Base-by-base conservation (phyloP, 2,329 filamentous ascomycete genomes). In the Rhexocercosporidium sp. region DNA sequence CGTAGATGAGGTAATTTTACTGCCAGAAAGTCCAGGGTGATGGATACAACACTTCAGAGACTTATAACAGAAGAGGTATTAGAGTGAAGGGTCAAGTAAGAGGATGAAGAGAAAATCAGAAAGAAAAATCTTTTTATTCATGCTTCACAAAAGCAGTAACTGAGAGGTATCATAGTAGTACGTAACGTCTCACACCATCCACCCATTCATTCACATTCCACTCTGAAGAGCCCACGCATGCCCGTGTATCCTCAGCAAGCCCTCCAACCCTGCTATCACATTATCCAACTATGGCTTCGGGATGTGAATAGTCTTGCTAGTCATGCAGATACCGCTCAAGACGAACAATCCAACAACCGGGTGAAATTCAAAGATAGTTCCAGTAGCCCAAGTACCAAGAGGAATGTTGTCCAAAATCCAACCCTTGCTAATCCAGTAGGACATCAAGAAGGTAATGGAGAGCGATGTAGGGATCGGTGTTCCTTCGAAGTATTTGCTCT, bases 401-500 rank as follows among this genome's bases (percentile, higher is more conserved):
- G 96, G 96, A n/a, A 99, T 80, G 66, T 89, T 83, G 27, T 92
- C 89, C 68, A 93, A 84, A 54, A 95, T 85, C 92, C 92, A 95
- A 70, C 91, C 91, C 72, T 93, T 85, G 65, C 86, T 89, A 34
- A 96, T 87, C 91, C 94, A 98, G 81, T 91, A 97, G 34, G 91
- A 92, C 92, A 98, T 97, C 66, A 97, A 75, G 16, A 85, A 88
- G 69, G 93, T 93, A 73, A 97, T 89, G 1, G 86, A 90, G 27
- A 98, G 83, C 27, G 92, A 94, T 3, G 94, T 98, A 1, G 96
- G 96, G 75, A 98, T 97, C 0, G 96, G 96, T 0, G 95, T 97
- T 74, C 96, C 96, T 82, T 99, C 96, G 74, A 99, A 99, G 82
- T 97, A 99, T 77, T 92, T 88, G 67, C 92, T 93, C 83, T 99